A percentile compares a stretch with the other conserved stretches of the same genome.
Evolutionary conservation across 495 filamentous ascomycete genomes (phyloP).

Genomic region (Lepraria neglecta): DNA sequence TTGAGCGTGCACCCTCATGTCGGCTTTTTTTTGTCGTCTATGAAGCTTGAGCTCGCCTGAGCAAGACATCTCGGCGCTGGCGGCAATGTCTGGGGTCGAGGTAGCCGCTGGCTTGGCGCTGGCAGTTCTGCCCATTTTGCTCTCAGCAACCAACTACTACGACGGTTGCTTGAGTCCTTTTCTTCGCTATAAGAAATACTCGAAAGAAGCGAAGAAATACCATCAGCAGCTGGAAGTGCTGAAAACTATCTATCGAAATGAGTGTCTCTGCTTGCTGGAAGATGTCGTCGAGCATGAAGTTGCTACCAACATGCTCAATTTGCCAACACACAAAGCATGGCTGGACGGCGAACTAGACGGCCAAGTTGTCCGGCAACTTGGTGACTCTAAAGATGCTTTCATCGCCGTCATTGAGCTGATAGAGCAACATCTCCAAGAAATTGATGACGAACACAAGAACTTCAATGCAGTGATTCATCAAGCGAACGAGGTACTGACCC

Average conservation of each 20-base stretch:
- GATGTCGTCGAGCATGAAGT: slow-evolving; percentile 16
- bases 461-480: not conserved
- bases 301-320: slow-evolving; percentile 17
- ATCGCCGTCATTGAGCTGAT: slow-evolving; percentile 21
- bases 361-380: slow-evolving; percentile 18
- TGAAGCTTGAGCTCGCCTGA: too few species aligned
- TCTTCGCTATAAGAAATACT: slow-evolving; percentile 21
- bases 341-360: slow-evolving; percentile 5
- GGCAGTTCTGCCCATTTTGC: slow-evolving; percentile 30
- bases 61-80: not conserved
- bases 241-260: slow-evolving; percentile 20
- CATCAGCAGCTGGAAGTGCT: slow-evolving; percentile 12
- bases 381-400: slow-evolving; percentile 17
- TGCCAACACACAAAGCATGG: slow-evolving; percentile 18
- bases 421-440: slow-evolving; percentile 21
- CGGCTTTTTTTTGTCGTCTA: too few species aligned
- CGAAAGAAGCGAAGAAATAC: slow-evolving; percentile 21
- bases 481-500: too few species aligned
- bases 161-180: slow-evolving; percentile 30
- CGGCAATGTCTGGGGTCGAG: slow-evolving; percentile 21
- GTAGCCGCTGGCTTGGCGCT: slow-evolving; percentile 27
- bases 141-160: slow-evolving; percentile 31
- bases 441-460: slow-evolving; percentile 24
- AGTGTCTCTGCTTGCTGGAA: slow-evolving; percentile 22
- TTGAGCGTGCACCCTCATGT: too few species aligned